Conservation (phyloP, 148 eudicot genomes). For the Silene uniflora region DNA sequence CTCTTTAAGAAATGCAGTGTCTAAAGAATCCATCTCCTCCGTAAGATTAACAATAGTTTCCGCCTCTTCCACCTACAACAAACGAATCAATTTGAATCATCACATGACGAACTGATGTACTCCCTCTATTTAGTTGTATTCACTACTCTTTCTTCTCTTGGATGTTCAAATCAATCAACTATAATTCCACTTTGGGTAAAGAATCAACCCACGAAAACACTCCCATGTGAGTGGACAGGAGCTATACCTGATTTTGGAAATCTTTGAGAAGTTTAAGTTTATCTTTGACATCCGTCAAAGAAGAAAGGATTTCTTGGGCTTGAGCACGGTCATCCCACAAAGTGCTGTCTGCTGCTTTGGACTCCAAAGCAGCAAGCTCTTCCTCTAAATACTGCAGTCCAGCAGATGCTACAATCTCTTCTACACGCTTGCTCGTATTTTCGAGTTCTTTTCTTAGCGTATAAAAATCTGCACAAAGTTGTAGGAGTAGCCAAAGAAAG, state of each 20-base stretch:
- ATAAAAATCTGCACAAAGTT: conserved; percentile 68
- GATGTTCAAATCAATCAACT: not conserved
- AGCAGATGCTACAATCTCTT: conserved; percentile 66
- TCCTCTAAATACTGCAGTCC: conserved; percentile 71
- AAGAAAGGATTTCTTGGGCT: conserved; percentile 83
- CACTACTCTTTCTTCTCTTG: not conserved
- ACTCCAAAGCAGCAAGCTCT: conserved; percentile 64
- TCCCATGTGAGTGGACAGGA: not conserved
- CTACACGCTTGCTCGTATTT: conserved; percentile 52
- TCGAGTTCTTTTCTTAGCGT: conserved; percentile 81
- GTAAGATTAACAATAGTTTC: conserved; percentile 88
- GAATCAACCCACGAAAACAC: not conserved
- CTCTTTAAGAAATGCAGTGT: conserved; percentile 79
- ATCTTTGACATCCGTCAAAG: conserved; percentile 82
- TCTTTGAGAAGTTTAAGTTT: conserved; percentile 68
- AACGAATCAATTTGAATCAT: conserved; percentile 3
- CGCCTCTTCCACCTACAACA: conserved; percentile 78
- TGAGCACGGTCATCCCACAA: conserved; percentile 91
- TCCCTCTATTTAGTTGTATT: not conserved
- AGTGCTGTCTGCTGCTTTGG: conserved; percentile 60
- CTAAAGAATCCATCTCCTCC: conserved; percentile 93
- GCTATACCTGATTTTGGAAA: conserved; percentile 64
- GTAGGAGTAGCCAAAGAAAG: not conserved
- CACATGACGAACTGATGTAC: not conserved
- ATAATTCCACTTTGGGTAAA: not conserved